Conservation (phyloP, 345 rosid species). For the Carallia pectinifolia region DNA sequence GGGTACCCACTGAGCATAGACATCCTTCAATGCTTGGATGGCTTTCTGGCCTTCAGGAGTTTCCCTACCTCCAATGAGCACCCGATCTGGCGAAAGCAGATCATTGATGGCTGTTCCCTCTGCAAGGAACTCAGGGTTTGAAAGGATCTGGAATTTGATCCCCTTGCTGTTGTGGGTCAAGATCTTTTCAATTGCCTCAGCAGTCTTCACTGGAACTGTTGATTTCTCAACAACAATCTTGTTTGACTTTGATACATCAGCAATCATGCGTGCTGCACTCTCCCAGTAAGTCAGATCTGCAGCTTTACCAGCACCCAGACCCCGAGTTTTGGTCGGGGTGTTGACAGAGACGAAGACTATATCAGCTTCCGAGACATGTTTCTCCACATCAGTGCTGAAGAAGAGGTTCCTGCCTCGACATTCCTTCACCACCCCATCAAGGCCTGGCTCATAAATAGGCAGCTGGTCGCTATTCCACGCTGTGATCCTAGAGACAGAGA, state of each 20-base stretch:
- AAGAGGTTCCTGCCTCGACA: conserved; percentile 85
- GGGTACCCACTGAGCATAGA: conserved; percentile 87
- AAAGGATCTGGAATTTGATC: conserved; percentile 86
- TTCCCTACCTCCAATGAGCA: conserved; percentile 89
- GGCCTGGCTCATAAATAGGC: conserved; percentile 93
- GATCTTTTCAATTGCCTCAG: conserved; percentile 89
- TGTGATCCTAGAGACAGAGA: conserved; percentile 64
- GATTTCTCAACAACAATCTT: conserved; percentile 95
- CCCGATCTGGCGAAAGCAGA: conserved; percentile 75
- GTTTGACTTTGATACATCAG: conserved; percentile 82
- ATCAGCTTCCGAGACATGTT: conserved; percentile 74
- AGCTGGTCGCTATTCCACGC: conserved; percentile 93
- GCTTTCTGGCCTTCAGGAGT: conserved; percentile 82
- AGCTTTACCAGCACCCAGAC: conserved; percentile 95
- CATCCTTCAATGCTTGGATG: conserved; percentile 68
- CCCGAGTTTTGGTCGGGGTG: conserved; percentile 86
- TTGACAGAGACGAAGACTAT: conserved; percentile 90
- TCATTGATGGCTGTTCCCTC: conserved; percentile 89
- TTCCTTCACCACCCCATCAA: conserved; percentile 72
- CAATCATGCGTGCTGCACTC: conserved; percentile 93
- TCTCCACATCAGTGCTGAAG: conserved; percentile 92
- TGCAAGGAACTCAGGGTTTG: conserved; percentile 95
- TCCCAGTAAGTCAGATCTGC: conserved; percentile 97
- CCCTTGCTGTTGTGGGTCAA: conserved; percentile 91
- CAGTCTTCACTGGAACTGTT: conserved; percentile 92